Conservation (phyloP, 345 rosid species). For the Leavenworthia alabamica region DNA sequence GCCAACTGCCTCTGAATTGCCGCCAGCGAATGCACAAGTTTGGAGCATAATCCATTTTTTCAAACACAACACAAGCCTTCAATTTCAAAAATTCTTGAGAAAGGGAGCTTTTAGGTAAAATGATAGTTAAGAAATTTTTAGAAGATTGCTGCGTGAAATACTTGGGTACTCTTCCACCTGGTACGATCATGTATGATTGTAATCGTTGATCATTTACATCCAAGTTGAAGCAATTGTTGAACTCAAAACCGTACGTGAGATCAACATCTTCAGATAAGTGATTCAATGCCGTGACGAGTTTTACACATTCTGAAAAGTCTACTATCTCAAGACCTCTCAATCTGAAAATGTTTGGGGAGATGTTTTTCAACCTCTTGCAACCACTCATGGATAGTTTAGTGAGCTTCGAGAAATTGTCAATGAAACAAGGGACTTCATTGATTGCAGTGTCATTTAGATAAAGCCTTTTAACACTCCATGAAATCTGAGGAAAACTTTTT, state of each 20-base stretch:
- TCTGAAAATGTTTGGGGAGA: constrained; percentile 9
- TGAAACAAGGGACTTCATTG: constrained; percentile 2
- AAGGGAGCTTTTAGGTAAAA: not conserved
- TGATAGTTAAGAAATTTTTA: not conserved
- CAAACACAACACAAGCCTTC: not conserved
- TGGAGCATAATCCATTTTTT: not conserved
- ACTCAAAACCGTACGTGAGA: too few species aligned
- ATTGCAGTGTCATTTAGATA: not conserved
- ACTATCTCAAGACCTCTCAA: not conserved
- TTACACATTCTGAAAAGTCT: constrained; percentile 1
- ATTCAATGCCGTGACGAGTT: not conserved
- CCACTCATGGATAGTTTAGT: rapidly evolving
- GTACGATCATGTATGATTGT: not conserved
- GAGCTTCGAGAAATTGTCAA: not conserved
- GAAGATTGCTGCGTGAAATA: not conserved
- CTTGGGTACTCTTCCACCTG: not conserved
- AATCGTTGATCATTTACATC: not conserved
- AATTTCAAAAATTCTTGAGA: not conserved
- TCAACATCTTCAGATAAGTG: too few species aligned
- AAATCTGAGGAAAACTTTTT: not conserved
- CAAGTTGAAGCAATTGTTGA: not conserved
- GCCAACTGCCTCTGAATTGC: not conserved
- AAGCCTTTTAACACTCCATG: not conserved
- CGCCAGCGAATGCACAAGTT: not conserved
- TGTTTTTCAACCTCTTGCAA: constrained; percentile 3